phyloP scores from a whole-genome alignment of 371 early-diverging fungal species.

The Syncephalis plumigaleata region DNA sequence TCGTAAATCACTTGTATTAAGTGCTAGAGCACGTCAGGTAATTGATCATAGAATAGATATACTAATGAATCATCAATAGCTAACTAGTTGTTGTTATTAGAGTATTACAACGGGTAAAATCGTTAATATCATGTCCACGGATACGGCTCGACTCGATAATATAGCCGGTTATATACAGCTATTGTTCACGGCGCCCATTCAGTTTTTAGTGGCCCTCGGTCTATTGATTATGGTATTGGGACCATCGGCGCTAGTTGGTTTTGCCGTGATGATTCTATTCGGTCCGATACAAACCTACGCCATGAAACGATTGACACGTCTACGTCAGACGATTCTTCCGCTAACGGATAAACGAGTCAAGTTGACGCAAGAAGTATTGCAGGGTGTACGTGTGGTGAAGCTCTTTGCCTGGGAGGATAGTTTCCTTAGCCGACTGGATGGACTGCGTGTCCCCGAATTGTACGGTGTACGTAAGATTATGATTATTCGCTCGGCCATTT shows the following conservation, averaged over 20 bases:
- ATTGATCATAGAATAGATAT: too few relatives aligned
- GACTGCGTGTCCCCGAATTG: constrained; percentile 37
- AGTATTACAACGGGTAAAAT: constrained; percentile 33
- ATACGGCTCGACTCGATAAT: constrained; percentile 31
- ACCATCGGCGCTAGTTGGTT: constrained; percentile 27
- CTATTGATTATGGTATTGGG: constrained; percentile 29
- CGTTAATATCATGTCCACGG: constrained; percentile 58
- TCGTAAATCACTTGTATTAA: constrained; percentile 19
- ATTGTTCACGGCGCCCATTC: constrained; percentile 23
- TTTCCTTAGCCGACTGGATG: constrained; percentile 22
- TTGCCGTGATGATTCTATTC: constrained; percentile 17
- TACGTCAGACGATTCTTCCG: constrained; percentile 16
- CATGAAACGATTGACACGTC: constrained; percentile 10
- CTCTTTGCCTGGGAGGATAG: constrained; percentile 35
- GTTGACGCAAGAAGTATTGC: constrained; percentile 16
- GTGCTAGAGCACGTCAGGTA: constrained; percentile 12
- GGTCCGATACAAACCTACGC: constrained; percentile 14
- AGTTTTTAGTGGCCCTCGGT: constrained; percentile 20
- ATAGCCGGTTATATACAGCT: constrained; percentile 23
- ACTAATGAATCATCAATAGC: too few relatives aligned
- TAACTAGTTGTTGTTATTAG: too few relatives aligned
- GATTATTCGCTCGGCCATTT: constrained; percentile 15
- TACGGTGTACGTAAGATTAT: constrained; percentile 16
- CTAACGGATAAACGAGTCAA: constrained; percentile 19
- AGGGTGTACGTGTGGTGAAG: constrained; percentile 24